A percentile compares a stretch with the other conserved stretches of the same genome.
phyloP scores from a whole-genome alignment of 768 basidiomycete genomes.

The Russula sp. region DNA sequence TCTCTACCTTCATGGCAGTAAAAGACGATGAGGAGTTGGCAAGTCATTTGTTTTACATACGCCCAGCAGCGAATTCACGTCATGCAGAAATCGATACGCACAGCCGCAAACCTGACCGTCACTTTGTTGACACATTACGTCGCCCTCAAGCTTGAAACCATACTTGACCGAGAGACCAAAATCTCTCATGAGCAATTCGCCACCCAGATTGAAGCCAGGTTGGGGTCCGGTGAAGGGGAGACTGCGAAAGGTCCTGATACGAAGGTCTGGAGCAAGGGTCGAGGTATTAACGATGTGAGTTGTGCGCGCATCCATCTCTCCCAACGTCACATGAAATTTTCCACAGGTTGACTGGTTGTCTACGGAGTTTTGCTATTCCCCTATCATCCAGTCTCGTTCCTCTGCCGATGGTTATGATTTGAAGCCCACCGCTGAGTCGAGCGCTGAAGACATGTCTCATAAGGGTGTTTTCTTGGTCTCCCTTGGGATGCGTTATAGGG shows the following conservation, averaged over 20 bases:
- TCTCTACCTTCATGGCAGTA: slow-evolving; percentile 76
- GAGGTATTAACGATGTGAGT: slow-evolving; percentile 70
- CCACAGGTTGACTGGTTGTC: slow-evolving; percentile 81
- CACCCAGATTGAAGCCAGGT: slow-evolving; percentile 78
- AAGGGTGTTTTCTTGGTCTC: slow-evolving; percentile 86
- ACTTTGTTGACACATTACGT: slow-evolving; percentile 85
- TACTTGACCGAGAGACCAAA: slow-evolving; percentile 88
- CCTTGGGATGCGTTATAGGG: slow-evolving; percentile 88
- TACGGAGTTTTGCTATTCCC: slow-evolving; percentile 91
- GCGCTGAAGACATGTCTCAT: slow-evolving; percentile 75
- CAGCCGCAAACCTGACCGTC: slow-evolving; percentile 74
- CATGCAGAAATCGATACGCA: slow-evolving; percentile 70
- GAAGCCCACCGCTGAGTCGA: slow-evolving; percentile 81
- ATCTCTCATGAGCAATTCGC: slow-evolving; percentile 86
- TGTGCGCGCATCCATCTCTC: slow-evolving; percentile 2
- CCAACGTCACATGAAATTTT: slow-evolving; percentile 19
- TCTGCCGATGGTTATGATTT: slow-evolving; percentile 84
- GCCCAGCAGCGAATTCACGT: slow-evolving; percentile 18
- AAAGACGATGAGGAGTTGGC: slow-evolving; percentile 94
- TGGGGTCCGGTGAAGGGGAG: slow-evolving; percentile 81
- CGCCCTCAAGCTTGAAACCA: slow-evolving; percentile 81
- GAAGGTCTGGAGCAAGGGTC: slow-evolving; percentile 85
- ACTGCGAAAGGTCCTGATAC: slow-evolving; percentile 83
- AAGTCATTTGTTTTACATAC: slow-evolving; percentile 35
- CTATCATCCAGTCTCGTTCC: slow-evolving; percentile 92